Evolutionary conservation across 805 yeast genomes (phyloP), one percentile per base, ranked within the genome.

Genomic region (Candida sonorensis): DNA sequence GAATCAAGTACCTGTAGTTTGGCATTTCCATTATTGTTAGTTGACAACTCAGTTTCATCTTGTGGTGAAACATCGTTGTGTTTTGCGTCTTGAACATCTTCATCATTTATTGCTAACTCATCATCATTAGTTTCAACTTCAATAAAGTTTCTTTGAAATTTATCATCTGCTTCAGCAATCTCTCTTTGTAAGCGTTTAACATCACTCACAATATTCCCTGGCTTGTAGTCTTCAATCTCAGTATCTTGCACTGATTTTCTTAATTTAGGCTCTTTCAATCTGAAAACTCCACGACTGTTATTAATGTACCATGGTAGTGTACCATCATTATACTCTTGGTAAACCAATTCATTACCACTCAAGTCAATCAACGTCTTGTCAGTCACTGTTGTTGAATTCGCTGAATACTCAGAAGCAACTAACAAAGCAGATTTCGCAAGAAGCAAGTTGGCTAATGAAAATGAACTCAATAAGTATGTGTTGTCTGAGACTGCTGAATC

Each of bases 231-330:
- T 6, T 8, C 17, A 6, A 12, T 24, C 26, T 8, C 18, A 17
- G n/a, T n/a, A n/a, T n/a, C n/a, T n/a, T n/a, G n/a, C n/a, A n/a
- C n/a, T n/a, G n/a, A n/a, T n/a, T n/a, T n/a, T n/a, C n/a, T n/a
- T n/a, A n/a, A n/a, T n/a, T n/a, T n/a, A n/a, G 45, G 37, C 7
- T 31, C 23, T 17, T 44, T 41, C 17, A 42, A 33, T 23, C 57
- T 40, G 26, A 39, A 50, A 17, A 52, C 41, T 6, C 41, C 36
- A 4, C 43, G 44, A n/a, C n/a, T n/a, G 19, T 39, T 42, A 10
- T 28, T 38, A 10, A 44, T 37, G 43, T 52, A 55, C 61, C 61
- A 57, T 4, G 62, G 61, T 23, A 55, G 31, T 7, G 50, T 38
- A 4, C 42, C 28, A 37, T 53, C 59, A 19, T 28, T 33, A 26